These are phyloP conservation scores for Pythium guiyangense DNA, from an alignment of 352 stramenopile genomes.

Conservation along the genomic window DNA sequence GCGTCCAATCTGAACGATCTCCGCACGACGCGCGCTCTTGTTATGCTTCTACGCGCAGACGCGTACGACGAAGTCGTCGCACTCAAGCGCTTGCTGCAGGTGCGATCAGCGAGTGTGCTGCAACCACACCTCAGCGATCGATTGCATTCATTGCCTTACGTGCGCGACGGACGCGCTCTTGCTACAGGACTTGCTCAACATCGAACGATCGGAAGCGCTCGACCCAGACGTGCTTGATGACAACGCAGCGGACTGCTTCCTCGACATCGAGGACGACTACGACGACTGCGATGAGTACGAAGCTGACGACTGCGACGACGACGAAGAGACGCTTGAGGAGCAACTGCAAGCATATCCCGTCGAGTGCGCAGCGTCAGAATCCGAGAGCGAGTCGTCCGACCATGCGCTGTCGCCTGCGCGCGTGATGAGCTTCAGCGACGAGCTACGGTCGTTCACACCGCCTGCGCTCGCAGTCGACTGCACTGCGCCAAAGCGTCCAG, in stretches of 20 bases:
- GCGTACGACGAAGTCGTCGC: conserved; percentile 53
- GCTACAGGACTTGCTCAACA: conserved; percentile 6
- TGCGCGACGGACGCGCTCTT: background rate
- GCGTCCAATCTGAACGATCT: too few relatives aligned
- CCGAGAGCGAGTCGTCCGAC: background rate
- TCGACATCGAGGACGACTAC: background rate
- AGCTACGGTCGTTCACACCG: conserved; percentile 11
- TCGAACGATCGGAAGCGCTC: background rate
- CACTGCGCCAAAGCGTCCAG: background rate
- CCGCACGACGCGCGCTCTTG: too few relatives aligned
- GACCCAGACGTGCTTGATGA: background rate
- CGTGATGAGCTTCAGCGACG: conserved; percentile 16
- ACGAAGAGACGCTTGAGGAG: background rate
- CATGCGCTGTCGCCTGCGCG: background rate
- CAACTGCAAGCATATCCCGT: background rate
- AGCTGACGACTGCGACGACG: background rate
- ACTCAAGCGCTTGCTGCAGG: conserved; percentile 50
- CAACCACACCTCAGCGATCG: too few relatives aligned
- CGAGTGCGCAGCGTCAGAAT: background rate
- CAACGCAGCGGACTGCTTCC: background rate
- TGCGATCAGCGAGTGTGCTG: background rate
- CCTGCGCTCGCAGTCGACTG: background rate
- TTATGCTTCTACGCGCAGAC: conserved; percentile 14
- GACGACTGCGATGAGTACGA: background rate
- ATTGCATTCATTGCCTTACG: background rate